Conservation (phyloP, 441 rosid species). For the Omphalea diandra region DNA sequence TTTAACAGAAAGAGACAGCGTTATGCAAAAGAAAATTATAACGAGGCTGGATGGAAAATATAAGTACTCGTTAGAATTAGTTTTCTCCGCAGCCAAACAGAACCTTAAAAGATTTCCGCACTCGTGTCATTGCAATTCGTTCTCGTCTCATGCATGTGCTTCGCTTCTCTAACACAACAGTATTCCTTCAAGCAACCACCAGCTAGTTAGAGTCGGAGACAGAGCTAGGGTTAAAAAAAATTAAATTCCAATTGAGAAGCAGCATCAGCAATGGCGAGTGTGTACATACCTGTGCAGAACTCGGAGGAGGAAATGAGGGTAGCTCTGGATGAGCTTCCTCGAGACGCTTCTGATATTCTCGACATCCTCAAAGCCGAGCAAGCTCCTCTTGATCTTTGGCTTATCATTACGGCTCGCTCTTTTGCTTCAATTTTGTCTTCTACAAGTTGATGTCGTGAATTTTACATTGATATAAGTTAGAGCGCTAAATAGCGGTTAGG, state of each 20-base stretch:
- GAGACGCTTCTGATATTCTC: conserved; percentile 94
- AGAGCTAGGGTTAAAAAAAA: conserved; percentile 7
- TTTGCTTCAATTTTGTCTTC: not conserved
- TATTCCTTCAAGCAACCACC: not conserved
- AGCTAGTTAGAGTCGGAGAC: not conserved
- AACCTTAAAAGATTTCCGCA: not conserved
- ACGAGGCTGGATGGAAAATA: too few relatives aligned
- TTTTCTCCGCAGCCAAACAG: not conserved
- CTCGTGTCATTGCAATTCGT: not conserved
- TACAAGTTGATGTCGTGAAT: not conserved
- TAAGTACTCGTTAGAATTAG: too few relatives aligned
- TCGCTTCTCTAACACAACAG: not conserved
- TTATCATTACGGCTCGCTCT: conserved; percentile 74
- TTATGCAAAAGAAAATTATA: too few relatives aligned
- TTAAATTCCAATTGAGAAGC: not conserved
- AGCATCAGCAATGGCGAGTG: conserved; percentile 60
- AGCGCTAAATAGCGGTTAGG: not conserved
- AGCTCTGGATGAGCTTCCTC: conserved; percentile 91
- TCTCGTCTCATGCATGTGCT: not conserved
- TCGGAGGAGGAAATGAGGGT: conserved; percentile 99
- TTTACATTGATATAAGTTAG: not conserved
- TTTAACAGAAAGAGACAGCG: too few relatives aligned
- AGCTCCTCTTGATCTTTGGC: conserved; percentile 99
- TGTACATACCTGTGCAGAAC: conserved; percentile 96
- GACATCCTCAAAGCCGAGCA: conserved; percentile 99